Conservation (phyloP, 139 green algal species). For the Monoraphidium neglectum region DNA sequence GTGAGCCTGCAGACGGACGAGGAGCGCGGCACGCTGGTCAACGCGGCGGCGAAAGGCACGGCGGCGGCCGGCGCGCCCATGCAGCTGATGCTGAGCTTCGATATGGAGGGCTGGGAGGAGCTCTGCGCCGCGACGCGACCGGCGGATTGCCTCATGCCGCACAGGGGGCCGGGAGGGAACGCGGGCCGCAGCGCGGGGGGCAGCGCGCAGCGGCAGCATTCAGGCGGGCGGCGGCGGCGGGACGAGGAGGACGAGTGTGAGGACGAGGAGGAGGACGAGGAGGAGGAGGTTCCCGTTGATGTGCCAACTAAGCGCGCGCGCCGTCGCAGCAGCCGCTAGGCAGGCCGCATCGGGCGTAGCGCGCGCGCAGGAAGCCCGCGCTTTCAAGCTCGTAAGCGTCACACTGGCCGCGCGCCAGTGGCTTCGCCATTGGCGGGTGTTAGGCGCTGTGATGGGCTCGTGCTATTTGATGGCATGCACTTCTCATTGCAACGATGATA, state of each 20-base stretch:
- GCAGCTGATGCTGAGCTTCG: conserved; percentile 64
- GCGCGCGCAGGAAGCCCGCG: too few species aligned
- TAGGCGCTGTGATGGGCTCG: too few species aligned
- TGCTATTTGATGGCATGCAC: too few species aligned
- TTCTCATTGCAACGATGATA: too few species aligned
- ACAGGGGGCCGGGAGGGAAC: conserved; percentile 4
- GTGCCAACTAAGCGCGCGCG: too few species aligned
- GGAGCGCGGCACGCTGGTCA: conserved; percentile 35
- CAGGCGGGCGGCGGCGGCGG: conserved; percentile 39
- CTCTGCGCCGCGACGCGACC: conserved; percentile 36
- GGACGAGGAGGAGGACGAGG: conserved; percentile 37
- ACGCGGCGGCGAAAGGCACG: conserved; percentile 1
- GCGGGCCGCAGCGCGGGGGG: not conserved
- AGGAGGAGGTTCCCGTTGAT: too few species aligned
- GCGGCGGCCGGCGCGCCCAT: conserved; percentile 10
- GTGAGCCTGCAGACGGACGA: conserved; percentile 35
- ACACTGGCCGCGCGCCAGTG: too few species aligned
- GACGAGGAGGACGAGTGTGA: conserved; percentile 77
- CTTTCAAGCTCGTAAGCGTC: too few species aligned
- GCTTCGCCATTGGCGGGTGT: too few species aligned
- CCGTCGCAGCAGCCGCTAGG: too few species aligned
- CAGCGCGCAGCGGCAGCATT: too few species aligned
- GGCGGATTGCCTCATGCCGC: conserved; percentile 40
- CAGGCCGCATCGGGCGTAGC: too few species aligned
- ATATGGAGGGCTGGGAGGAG: conserved; percentile 56